These are phyloP conservation scores for Boletus speciosus DNA, from an alignment of 768 basidiomycete species.

Conservation along the genomic window DNA sequence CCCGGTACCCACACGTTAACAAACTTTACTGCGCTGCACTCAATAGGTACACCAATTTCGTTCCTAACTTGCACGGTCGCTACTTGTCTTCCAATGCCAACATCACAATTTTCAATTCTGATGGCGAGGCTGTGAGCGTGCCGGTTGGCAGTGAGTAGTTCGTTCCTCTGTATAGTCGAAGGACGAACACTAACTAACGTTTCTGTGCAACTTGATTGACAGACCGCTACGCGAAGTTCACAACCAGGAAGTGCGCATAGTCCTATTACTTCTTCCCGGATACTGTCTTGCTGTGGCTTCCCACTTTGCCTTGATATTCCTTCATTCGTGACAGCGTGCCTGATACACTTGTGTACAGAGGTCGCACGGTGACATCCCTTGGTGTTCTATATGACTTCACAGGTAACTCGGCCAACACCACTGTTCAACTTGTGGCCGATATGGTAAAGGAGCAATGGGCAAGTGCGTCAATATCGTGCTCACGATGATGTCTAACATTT, in stretches of 20 bases:
- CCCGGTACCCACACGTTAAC: neutral
- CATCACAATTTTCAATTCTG: slow-evolving; percentile 59
- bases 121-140: slow-evolving; percentile 35
- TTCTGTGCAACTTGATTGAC: slow-evolving; percentile 25
- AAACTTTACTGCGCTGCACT: neutral
- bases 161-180: neutral
- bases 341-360: slow-evolving; percentile 29
- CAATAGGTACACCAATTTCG: slow-evolving; percentile 61
- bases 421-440: slow-evolving; percentile 65
- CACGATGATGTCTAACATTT: neutral
- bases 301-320: neutral
- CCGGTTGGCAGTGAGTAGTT: slow-evolving; percentile 42
- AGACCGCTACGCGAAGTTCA: slow-evolving; percentile 70
- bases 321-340: neutral
- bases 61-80: slow-evolving; percentile 59
- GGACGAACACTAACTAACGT: slow-evolving; percentile 30
- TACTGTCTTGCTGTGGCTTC: neutral
- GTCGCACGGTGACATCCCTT: slow-evolving; percentile 71
- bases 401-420: slow-evolving; percentile 65
- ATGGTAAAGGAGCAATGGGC: slow-evolving; percentile 85
- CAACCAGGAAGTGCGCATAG: slow-evolving; percentile 57
- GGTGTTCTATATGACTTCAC: slow-evolving; percentile 79
- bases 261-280: neutral
- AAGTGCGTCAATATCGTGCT: slow-evolving; percentile 7
- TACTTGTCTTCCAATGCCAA: slow-evolving; percentile 86